These are phyloP conservation scores for Hypoxylon subgilvum DNA, from an alignment of 495 filamentous ascomycete species.

Conservation along the genomic window DNA sequence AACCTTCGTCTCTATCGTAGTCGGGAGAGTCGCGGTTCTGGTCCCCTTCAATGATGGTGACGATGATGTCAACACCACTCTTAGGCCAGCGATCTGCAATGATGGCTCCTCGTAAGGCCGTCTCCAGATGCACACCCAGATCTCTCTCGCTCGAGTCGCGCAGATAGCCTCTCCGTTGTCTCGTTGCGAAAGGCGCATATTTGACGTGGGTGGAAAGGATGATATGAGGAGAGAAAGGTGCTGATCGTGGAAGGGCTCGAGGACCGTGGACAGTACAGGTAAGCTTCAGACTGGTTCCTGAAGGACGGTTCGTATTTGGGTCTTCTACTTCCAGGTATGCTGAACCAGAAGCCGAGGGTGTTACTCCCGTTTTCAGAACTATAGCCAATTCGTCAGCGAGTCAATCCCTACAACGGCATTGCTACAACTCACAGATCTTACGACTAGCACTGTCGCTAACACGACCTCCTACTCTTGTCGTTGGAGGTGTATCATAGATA, in stretches of 20 bases:
- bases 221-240: constrained; percentile 86
- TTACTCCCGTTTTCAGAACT: constrained; percentile 92
- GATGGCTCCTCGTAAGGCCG: constrained; percentile 84
- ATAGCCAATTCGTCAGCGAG: not conserved
- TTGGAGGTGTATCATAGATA: constrained; percentile 58
- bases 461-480: constrained; percentile 47
- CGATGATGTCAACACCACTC: constrained; percentile 87
- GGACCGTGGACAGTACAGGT: constrained; percentile 93
- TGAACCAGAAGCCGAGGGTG: constrained; percentile 91
- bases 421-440: constrained; percentile 75
- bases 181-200: constrained; percentile 91
- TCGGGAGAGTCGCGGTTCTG: constrained; percentile 55
- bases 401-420: not conserved
- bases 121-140: constrained; percentile 87
- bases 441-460: constrained; percentile 68
- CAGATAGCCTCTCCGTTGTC: constrained; percentile 80
- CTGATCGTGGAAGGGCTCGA: constrained; percentile 84
- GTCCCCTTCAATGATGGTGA: constrained; percentile 92
- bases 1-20: constrained; percentile 65
- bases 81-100: constrained; percentile 96
- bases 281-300: constrained; percentile 76
- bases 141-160: constrained; percentile 87
- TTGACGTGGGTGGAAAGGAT: constrained; percentile 91
- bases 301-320: constrained; percentile 55
- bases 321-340: constrained; percentile 88